phyloP scores from a whole-genome alignment of 1,139 yeast species.

The Suhomyces anneliseae region DNA sequence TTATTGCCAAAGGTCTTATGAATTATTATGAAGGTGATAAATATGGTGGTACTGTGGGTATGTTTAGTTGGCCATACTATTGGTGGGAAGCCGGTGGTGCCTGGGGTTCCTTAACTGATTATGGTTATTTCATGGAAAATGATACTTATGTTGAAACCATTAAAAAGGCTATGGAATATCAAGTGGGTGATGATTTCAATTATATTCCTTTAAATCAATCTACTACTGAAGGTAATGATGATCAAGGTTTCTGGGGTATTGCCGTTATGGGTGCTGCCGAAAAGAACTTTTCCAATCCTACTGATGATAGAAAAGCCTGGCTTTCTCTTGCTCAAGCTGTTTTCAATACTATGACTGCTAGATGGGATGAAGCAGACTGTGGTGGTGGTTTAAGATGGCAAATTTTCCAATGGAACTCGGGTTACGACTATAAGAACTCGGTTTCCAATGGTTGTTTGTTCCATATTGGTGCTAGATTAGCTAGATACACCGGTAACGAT shows the following conservation, averaged over 20 bases:
- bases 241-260: constrained; percentile 89
- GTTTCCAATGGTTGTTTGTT: constrained; percentile 78
- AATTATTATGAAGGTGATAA: constrained; percentile 67
- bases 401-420: constrained; percentile 72
- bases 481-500: constrained; percentile 64
- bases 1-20: constrained; percentile 62
- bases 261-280: constrained; percentile 85
- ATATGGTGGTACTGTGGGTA: constrained; percentile 74
- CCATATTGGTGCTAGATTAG: constrained; percentile 75
- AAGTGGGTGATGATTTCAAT: constrained; percentile 64
- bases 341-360: constrained; percentile 68
- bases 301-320: constrained; percentile 45
- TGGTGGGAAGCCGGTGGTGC: constrained; percentile 98
- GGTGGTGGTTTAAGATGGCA: constrained; percentile 87
- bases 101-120: constrained; percentile 75
- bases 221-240: constrained; percentile 85
- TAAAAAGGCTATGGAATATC: constrained; percentile 60
- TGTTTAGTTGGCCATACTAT: constrained; percentile 74
- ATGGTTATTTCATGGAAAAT: constrained; percentile 61
- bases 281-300: constrained; percentile 69
- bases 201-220: constrained; percentile 77
- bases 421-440: constrained; percentile 77
- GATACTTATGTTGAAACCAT: constrained; percentile 56
- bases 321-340: constrained; percentile 70
- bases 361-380: constrained; percentile 71